Base-by-base conservation (phyloP, 1,284 basidiomycete species). In the Gymnopus androsaceus region DNA sequence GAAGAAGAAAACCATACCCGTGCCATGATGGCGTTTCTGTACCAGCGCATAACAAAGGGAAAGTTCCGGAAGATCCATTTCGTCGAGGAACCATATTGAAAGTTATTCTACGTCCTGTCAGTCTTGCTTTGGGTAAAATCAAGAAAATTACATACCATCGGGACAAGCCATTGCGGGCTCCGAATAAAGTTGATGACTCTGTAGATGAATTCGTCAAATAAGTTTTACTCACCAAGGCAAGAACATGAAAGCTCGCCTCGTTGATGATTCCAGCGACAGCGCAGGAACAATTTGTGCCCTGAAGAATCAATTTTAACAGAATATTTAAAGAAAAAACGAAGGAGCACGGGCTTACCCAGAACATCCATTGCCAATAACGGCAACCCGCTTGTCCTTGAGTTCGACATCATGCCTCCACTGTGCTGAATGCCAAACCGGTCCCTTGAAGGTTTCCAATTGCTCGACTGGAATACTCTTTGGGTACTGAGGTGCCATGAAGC, bases 291-390 rank as follows among this genome's bases (percentile, higher is more conserved):
- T 51, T 41, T 65, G 63, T 6, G 59, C 63, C 1, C 64, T 63
- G 19, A 52, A 36, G 38, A 53, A 38, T 19, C 25, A 41, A 9
- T 17, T 49, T 31, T 30, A 21, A n/a, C 11, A 41, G 23, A 34
- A n/a, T 28, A 48, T 48, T 3, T 51, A 45, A 21, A 34, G 21
- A 27, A 63, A 61, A 41, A 66, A 61, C 34, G 61, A 59, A 50
- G 33, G 33, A 38, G 36, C n/a, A n/a, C 36, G 15, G 15, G 7
- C 46, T 66, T 61, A 58, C 70, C 63, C 61, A 68, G 75, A 56
- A 69, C 68, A 70, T 1, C 74, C 75, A 36, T 72, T 74, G 1
- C 74, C 75, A 51, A 75, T 66, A 14, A 75, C 63, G 1, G 66
- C 72, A 2, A 73, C 66, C 17, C 61, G 61, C 61, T 75, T 73